Percentiles rank a stretch among this genome's conserved stretches.
Evolutionary conservation across 306 rosid genomes (phyloP).

Genomic region (Gillenia trifoliata): DNA sequence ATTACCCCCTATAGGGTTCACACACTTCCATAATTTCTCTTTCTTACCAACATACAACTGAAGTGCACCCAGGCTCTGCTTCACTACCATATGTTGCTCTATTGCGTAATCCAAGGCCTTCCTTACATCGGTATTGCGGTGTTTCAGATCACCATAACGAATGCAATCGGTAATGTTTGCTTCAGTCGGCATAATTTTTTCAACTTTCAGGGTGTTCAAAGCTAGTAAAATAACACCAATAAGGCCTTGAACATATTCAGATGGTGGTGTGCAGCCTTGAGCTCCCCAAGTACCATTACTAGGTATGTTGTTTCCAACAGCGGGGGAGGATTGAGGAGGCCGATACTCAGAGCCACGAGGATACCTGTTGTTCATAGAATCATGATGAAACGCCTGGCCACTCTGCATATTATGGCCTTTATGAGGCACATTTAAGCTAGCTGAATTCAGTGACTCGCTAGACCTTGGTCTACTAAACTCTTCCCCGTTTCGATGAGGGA

Average conservation of each 20-base stretch:
- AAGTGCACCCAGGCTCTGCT: constrained; percentile 42
- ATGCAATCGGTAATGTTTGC: constrained; percentile 62
- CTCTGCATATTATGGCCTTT: constrained; percentile 43
- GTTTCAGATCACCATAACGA: constrained; percentile 57
- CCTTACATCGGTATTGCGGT: constrained; percentile 48
- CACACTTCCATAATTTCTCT: constrained; percentile 62
- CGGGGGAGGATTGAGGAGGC: constrained; percentile 27
- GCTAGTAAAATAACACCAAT: constrained; percentile 54
- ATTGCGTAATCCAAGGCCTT: constrained; percentile 63
- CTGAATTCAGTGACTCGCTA: constrained; percentile 30
- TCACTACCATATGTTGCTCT: constrained; percentile 46
- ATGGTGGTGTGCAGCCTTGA: constrained; percentile 62
- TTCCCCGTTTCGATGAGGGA: constrained; percentile 45
- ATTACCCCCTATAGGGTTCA: constrained; percentile 46
- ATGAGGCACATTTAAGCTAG: constrained; percentile 37
- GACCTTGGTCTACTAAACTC: constrained; percentile 43
- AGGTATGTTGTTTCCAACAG: constrained; percentile 34
- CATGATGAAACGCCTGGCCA: constrained; percentile 40
- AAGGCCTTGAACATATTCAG: constrained; percentile 65
- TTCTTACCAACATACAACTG: constrained; percentile 55
- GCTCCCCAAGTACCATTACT: constrained; percentile 69
- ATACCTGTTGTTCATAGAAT: constrained; percentile 35
- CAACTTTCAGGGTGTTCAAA: constrained; percentile 51
- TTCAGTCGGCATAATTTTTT: constrained; percentile 67
- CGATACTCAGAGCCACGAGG: constrained; percentile 43